Evolutionary conservation across 352 stramenopile species (phyloP).

Genomic region (Pythium folliculosum): DNA sequence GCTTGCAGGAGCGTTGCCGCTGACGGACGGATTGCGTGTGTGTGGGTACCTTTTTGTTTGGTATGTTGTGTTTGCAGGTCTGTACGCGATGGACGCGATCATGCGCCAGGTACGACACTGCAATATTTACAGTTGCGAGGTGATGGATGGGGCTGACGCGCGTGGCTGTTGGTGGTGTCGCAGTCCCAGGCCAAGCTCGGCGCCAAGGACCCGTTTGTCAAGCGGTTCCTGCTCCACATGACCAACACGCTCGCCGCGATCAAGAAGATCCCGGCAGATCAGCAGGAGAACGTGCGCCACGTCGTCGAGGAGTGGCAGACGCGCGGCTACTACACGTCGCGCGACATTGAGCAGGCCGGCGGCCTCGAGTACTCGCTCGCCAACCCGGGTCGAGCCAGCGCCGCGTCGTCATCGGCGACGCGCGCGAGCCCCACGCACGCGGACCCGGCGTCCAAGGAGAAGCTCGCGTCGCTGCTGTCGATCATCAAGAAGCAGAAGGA

Average conservation of each 20-base stretch:
- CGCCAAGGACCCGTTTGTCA: conserved; percentile 70
- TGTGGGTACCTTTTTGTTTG: neutral
- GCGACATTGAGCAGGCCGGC: conserved; percentile 65
- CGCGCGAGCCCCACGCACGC: conserved; percentile 23
- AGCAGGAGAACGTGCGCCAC: conserved; percentile 60
- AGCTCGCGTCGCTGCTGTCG: conserved; percentile 72
- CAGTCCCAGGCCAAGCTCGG: conserved; percentile 70
- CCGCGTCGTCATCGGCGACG: neutral
- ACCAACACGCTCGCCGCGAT: conserved; percentile 70
- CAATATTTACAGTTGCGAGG: too few species aligned
- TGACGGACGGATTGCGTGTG: too few species aligned
- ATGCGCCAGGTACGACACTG: conserved; percentile 61
- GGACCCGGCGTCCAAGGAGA: conserved; percentile 29
- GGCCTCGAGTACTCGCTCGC: conserved; percentile 40
- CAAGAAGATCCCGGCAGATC: conserved; percentile 64
- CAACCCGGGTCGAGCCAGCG: conserved; percentile 14
- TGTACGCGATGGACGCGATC: conserved; percentile 86
- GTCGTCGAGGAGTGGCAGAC: conserved; percentile 83
- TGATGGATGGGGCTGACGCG: neutral
- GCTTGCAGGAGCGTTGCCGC: too few species aligned
- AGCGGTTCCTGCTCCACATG: conserved; percentile 78
- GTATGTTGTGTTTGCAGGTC: conserved; percentile 31
- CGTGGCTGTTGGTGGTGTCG: neutral
- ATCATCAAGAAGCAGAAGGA: conserved; percentile 87
- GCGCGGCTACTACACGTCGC: conserved; percentile 63